Conservation (phyloP, 495 filamentous ascomycete genomes). For the Lophiotrema nucula region DNA sequence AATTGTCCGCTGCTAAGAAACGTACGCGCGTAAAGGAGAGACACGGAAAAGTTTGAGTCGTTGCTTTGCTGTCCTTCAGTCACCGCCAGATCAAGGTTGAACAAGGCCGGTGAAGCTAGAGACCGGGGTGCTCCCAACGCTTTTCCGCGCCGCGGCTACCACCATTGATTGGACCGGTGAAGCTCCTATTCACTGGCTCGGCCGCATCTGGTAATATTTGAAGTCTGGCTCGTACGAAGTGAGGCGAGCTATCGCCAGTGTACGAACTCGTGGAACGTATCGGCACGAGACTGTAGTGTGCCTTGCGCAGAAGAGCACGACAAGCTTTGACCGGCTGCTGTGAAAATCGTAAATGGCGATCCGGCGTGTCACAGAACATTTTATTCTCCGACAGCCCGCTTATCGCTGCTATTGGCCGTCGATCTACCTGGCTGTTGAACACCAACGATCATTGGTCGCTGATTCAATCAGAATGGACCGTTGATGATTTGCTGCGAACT, state of each 20-base stretch:
- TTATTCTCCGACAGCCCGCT: not conserved
- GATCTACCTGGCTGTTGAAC: not conserved
- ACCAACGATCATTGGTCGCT: not conserved
- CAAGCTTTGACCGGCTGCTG: not conserved
- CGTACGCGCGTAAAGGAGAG: not conserved
- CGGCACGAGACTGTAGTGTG: not conserved
- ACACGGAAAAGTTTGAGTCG: not conserved
- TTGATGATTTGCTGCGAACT: not conserved
- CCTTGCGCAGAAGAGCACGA: not conserved
- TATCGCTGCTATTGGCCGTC: not conserved
- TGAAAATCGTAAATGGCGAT: not conserved
- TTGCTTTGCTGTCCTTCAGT: constrained; percentile 9
- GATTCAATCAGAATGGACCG: not conserved
- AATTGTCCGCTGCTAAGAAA: not conserved
- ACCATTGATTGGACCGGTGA: not conserved
- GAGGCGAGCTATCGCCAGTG: not conserved
- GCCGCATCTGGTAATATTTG: not conserved
- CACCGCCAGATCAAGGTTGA: constrained; percentile 20
- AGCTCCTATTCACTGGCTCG: not conserved
- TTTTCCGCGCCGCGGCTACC: not conserved
- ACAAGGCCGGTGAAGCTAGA: constrained; percentile 18
- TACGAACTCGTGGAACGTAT: not conserved
- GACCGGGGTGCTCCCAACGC: not conserved
- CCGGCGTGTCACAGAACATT: not conserved
- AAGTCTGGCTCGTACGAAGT: not conserved